phyloP scores from a whole-genome alignment of 2,329 filamentous ascomycete species.

The Talaromyces piceae region DNA sequence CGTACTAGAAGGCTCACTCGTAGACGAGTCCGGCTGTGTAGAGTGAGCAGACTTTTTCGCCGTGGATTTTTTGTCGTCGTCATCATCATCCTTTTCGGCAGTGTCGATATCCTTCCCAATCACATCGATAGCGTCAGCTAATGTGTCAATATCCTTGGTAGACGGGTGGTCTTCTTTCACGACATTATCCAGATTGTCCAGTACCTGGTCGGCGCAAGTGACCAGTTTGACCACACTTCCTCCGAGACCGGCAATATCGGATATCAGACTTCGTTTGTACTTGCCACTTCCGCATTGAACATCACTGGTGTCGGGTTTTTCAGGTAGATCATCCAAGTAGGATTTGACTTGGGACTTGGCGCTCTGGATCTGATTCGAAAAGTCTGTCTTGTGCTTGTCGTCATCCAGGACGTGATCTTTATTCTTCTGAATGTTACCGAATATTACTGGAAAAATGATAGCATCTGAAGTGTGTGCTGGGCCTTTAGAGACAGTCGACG shows the following conservation, averaged over 20 bases:
- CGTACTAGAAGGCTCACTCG: background rate
- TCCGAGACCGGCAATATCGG: background rate
- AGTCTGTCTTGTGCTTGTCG: background rate
- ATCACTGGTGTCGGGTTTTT: background rate
- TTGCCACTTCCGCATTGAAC: background rate
- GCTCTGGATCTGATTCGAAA: background rate
- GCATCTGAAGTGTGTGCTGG: background rate
- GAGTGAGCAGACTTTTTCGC: background rate
- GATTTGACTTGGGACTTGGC: background rate
- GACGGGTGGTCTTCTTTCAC: background rate
- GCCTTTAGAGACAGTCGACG: background rate
- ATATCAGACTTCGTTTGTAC: background rate
- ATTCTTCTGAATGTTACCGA: background rate
- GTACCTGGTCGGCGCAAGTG: background rate
- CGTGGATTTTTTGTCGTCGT: background rate
- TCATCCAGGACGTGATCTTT: background rate
- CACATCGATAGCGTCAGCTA: background rate
- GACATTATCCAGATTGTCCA: background rate
- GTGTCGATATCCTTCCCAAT: background rate
- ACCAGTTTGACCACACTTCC: background rate
- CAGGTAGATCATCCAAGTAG: background rate
- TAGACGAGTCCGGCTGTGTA: too few relatives aligned
- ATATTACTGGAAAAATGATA: background rate
- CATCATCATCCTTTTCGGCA: background rate
- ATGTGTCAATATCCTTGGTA: background rate